Evolutionary conservation across 257 asterid genomes (phyloP).

Genomic region (Solanum bukasovii): DNA sequence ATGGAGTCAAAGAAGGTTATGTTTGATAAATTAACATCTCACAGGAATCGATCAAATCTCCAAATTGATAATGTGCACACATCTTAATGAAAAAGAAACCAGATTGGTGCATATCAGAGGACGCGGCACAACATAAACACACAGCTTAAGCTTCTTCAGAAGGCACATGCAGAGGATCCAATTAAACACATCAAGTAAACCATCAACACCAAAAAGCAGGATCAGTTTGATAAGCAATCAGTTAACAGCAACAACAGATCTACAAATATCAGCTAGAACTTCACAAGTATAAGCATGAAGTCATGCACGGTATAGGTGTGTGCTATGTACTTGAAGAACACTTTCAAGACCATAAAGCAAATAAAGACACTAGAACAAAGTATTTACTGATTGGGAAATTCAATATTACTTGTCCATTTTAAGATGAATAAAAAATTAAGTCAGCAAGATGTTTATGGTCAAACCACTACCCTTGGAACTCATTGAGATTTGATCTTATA

Average conservation of each 20-base stretch:
- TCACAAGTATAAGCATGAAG: slow-evolving; percentile 41
- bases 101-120: neutral
- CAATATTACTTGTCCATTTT: neutral
- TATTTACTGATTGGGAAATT: neutral
- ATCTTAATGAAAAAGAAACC: neutral
- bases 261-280: slow-evolving; percentile 22
- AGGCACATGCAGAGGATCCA: slow-evolving; percentile 11
- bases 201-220: slow-evolving; percentile 31
- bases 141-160: neutral
- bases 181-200: slow-evolving; percentile 36
- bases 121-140: neutral
- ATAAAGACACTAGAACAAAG: neutral
- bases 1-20: neutral
- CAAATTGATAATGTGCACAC: neutral
- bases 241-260: slow-evolving; percentile 41
- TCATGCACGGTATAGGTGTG: slow-evolving; percentile 27
- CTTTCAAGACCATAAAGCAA: neutral
- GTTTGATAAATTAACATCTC: neutral
- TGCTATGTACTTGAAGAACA: neutral
- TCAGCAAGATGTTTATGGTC: neutral
- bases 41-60: neutral
- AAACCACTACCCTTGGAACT: neutral
- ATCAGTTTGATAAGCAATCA: slow-evolving; percentile 32
- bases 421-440: neutral
- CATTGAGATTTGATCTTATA: neutral